Percentiles rank a stretch among this genome's conserved stretches.
Conservation (phyloP, 805 yeast genomes). For the Pichia scutulata region DNA sequence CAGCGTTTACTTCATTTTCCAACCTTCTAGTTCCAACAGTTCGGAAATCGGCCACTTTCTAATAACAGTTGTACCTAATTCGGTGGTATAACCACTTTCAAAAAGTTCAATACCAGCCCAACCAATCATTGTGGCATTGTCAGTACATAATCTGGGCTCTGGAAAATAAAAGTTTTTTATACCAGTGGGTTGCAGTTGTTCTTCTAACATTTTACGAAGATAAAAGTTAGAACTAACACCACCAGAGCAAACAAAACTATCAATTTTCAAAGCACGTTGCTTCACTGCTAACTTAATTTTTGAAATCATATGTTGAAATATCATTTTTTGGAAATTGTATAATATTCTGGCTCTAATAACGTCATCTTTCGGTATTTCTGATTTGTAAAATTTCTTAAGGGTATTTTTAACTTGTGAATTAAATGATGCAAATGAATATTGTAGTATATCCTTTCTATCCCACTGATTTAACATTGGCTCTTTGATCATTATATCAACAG, state of each 20-base stretch:
- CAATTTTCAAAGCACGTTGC: constrained; percentile 34
- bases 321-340: constrained; percentile 50
- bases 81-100: constrained; percentile 48
- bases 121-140: constrained; percentile 95
- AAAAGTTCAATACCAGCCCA: constrained; percentile 90
- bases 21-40: constrained; percentile 41
- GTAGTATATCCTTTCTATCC: constrained; percentile 36
- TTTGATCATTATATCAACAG: constrained; percentile 27
- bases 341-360: constrained; percentile 40
- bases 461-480: constrained; percentile 47
- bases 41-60: constrained; percentile 77
- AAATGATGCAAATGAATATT: constrained; percentile 77
- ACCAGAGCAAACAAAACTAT: constrained; percentile 72
- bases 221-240: constrained; percentile 81
- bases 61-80: constrained; percentile 51
- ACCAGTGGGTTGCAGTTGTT: constrained; percentile 28
- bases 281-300: constrained; percentile 48
- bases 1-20: constrained; percentile 29
- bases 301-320: constrained; percentile 66
- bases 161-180: constrained; percentile 54
- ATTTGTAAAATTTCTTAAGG: constrained; percentile 19
- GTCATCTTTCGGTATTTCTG: constrained; percentile 14
- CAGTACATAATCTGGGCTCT: constrained; percentile 69
- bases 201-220: constrained; percentile 42
- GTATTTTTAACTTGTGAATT: constrained; percentile 24